Percentiles rank a stretch among this genome's conserved stretches.
phyloP scores from a whole-genome alignment of 768 basidiomycete genomes.

The Neoboletus brunneissimus region DNA sequence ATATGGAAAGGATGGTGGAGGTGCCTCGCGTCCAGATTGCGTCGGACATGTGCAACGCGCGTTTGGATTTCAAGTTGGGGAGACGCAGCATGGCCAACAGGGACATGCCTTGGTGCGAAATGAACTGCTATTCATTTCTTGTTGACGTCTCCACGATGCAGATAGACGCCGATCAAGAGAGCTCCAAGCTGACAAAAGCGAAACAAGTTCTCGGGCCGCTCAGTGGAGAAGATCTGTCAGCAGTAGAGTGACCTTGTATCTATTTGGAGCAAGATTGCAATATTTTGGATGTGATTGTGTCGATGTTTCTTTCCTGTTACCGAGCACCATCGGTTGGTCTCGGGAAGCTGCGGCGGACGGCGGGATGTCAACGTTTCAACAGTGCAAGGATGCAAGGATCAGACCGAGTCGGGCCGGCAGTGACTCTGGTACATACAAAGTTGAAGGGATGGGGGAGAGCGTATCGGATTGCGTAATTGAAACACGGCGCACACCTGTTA shows the following conservation, averaged over 20 bases:
- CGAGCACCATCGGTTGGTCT: constrained; percentile 7
- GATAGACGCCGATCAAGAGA: background rate
- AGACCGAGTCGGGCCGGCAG: background rate
- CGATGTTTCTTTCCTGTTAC: background rate
- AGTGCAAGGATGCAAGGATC: background rate
- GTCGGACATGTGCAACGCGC: background rate
- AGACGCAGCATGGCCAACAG: constrained; percentile 5
- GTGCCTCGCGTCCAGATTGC: constrained; percentile 11
- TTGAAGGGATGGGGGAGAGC: too few species aligned
- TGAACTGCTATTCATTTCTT: background rate
- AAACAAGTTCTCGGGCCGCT: constrained; percentile 7
- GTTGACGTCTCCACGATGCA: background rate
- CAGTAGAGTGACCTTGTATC: too few species aligned
- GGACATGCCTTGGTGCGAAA: constrained; percentile 8
- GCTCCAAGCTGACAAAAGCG: background rate
- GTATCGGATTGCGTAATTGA: background rate
- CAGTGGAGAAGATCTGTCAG: background rate
- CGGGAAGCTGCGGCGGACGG: background rate
- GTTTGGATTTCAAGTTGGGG: background rate
- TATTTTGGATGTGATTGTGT: background rate
- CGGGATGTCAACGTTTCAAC: background rate
- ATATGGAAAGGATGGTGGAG: background rate
- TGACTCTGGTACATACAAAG: too few species aligned
- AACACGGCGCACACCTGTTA: too few species aligned
- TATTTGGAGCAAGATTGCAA: background rate